Evolutionary conservation across 768 basidiomycete genomes (phyloP).

Genomic region (Phaeolepiota aurea): DNA sequence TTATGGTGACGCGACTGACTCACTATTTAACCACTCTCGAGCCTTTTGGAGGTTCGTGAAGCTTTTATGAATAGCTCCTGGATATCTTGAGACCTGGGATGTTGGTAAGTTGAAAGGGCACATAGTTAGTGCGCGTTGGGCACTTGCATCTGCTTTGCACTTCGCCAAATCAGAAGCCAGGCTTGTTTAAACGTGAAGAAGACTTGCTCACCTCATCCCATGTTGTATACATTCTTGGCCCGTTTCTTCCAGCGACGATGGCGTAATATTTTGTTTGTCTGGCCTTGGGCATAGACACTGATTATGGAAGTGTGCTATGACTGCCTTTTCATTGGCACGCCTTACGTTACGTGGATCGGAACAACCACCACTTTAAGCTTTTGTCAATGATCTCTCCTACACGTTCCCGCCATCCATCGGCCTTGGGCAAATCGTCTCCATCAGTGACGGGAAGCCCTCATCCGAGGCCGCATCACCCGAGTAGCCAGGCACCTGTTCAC

Average conservation of each 20-base stretch:
- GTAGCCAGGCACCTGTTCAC: too few relatives aligned
- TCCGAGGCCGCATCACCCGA: too few relatives aligned
- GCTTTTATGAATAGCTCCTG: constrained; percentile 43
- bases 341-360: neutral
- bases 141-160: constrained; percentile 39
- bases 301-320: neutral
- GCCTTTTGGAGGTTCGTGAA: constrained; percentile 38
- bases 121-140: neutral
- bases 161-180: constrained; percentile 9
- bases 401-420: too few relatives aligned
- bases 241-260: constrained; percentile 47
- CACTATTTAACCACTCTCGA: constrained; percentile 40
- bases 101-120: neutral
- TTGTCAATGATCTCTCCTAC: too few relatives aligned
- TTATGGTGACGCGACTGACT: constrained; percentile 5
- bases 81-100: constrained; percentile 41
- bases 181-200: neutral
- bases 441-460: too few relatives aligned
- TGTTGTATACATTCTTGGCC: constrained; percentile 44
- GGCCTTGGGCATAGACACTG: constrained; percentile 18
- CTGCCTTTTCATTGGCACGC: neutral
- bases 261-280: constrained; percentile 47
- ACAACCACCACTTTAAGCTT: too few relatives aligned
- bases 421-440: neutral
- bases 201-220: constrained; percentile 49